phyloP scores from a whole-genome alignment of 768 basidiomycete species.

The Naganishia randhawae region DNA sequence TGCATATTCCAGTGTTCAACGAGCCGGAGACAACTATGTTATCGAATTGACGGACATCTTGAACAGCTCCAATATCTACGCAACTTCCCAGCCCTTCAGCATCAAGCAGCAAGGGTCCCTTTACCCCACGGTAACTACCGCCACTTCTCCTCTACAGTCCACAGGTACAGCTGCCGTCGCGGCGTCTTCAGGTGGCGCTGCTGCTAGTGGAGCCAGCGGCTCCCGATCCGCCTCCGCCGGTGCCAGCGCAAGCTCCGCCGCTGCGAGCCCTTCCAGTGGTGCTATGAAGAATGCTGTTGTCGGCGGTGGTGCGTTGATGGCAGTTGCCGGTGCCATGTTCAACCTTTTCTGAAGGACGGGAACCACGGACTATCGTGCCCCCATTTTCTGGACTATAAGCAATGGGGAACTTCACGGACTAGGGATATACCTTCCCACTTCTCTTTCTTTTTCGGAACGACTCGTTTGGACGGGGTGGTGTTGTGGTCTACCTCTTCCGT shows the following conservation, averaged over 20 bases:
- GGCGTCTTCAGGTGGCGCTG: not conserved
- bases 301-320: conserved; percentile 2
- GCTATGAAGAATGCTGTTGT: conserved; percentile 13
- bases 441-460: not conserved
- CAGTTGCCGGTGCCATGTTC: not conserved
- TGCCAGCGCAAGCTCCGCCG: not conserved
- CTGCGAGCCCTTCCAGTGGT: conserved; percentile 8
- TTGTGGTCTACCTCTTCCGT: not conserved
- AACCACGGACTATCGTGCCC: not conserved
- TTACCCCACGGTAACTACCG: conserved; percentile 41
- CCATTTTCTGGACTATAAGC: not conserved
- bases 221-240: not conserved
- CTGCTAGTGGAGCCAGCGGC: not conserved
- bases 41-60: conserved; percentile 45
- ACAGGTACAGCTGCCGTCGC: conserved; percentile 12
- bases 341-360: not conserved
- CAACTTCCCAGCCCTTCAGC: conserved; percentile 46
- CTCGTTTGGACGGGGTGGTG: not conserved
- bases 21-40: conserved; percentile 35
- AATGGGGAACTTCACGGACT: not conserved
- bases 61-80: conserved; percentile 48
- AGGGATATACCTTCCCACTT: not conserved
- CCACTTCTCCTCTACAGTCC: conserved; percentile 6
- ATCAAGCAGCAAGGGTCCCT: conserved; percentile 45
- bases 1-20: conserved; percentile 20